Evolutionary conservation across 2,329 filamentous ascomycete species (phyloP).

Genomic region (Coleophoma cylindrospora): DNA sequence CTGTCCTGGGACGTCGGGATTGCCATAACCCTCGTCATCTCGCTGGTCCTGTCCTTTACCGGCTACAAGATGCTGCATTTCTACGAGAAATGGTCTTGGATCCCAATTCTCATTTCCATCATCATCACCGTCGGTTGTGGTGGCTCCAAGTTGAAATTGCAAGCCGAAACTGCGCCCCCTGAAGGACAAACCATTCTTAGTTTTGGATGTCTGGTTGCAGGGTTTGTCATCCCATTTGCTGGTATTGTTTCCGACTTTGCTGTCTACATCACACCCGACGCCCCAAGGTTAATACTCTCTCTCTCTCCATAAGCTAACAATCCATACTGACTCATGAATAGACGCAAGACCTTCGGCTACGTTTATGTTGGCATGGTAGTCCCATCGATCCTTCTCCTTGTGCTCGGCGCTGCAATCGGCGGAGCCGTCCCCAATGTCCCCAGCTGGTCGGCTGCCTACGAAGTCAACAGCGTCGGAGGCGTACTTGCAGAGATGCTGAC

Average conservation of each 20-base stretch:
- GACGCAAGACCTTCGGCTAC: constrained; percentile 40
- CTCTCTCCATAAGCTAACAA: not conserved
- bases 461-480: constrained; percentile 48
- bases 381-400: constrained; percentile 55
- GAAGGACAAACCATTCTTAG: constrained; percentile 43
- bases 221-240: constrained; percentile 59
- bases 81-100: constrained; percentile 54
- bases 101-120: constrained; percentile 49
- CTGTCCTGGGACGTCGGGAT: constrained; percentile 53
- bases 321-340: not conserved
- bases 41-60: constrained; percentile 56
- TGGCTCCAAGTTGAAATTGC: constrained; percentile 41
- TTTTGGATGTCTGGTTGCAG: constrained; percentile 57
- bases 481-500: constrained; percentile 55
- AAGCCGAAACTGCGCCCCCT: constrained; percentile 33
- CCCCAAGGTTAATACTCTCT: constrained; percentile 35
- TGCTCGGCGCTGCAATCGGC: constrained; percentile 58
- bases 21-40: constrained; percentile 51
- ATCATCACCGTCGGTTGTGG: constrained; percentile 50
- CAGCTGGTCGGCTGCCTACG: constrained; percentile 48
- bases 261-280: constrained; percentile 53
- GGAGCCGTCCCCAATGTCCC: constrained; percentile 50
- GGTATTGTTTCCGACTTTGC: constrained; percentile 55
- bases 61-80: constrained; percentile 52
- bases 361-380: constrained; percentile 49